Conservation (phyloP, 495 filamentous ascomycete genomes). For the Poronia punctata region DNA sequence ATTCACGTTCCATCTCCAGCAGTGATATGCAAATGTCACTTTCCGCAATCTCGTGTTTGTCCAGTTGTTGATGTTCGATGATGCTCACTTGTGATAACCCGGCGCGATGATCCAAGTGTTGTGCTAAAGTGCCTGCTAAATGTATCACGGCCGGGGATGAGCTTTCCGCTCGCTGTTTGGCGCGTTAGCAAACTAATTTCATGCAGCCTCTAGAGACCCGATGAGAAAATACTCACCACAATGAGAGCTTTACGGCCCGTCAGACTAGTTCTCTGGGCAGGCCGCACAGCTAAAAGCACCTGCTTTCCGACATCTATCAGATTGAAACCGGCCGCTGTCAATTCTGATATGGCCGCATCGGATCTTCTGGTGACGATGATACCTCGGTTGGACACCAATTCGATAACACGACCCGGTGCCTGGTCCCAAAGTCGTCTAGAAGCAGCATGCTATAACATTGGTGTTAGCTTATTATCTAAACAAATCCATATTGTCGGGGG, state of each 20-base stretch:
- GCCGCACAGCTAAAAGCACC: conserved; percentile 7
- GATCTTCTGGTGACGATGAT: conserved; percentile 12
- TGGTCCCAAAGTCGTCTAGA: conserved; percentile 1
- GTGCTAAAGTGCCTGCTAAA: too few relatives aligned
- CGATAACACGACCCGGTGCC: neutral
- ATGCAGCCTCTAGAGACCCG: neutral
- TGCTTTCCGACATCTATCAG: neutral
- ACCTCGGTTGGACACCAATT: neutral
- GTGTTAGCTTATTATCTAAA: neutral
- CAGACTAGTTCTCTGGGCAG: neutral
- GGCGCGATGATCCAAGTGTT: too few relatives aligned
- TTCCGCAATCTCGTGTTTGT: conserved; percentile 6
- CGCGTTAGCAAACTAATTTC: too few relatives aligned
- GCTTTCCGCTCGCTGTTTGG: too few relatives aligned
- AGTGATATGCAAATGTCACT: conserved; percentile 13
- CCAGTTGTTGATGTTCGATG: neutral
- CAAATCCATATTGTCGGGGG: neutral
- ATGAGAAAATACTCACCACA: conserved; percentile 6
- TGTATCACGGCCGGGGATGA: too few relatives aligned
- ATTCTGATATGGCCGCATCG: neutral
- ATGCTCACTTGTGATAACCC: too few relatives aligned
- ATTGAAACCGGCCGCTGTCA: conserved; percentile 1
- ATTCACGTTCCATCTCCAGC: conserved; percentile 18
- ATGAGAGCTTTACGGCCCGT: conserved; percentile 4
- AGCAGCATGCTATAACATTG: conserved; percentile 3